phyloP scores from a whole-genome alignment of 768 basidiomycete genomes.

The Boletus barrowsii region DNA sequence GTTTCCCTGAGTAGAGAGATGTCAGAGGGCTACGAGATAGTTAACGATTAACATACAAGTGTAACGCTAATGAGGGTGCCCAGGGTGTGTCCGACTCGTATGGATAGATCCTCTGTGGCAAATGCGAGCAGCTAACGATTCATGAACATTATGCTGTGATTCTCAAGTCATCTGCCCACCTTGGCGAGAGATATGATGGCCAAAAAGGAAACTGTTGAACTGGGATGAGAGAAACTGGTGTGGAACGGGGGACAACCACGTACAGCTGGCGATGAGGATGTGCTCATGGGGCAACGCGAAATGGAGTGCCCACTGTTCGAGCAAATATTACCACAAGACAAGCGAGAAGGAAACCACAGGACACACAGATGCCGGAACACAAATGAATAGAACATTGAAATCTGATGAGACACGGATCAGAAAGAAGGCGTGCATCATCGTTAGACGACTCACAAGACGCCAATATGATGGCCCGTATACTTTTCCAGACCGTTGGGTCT shows the following conservation, averaged over 20 bases:
- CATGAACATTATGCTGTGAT: conserved; percentile 1
- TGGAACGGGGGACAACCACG: conserved; percentile 28
- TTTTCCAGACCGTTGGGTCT: conserved; percentile 43
- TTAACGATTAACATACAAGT: conserved; percentile 43
- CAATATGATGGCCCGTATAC: conserved; percentile 51
- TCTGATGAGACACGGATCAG: conserved; percentile 36
- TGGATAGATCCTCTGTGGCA: conserved; percentile 80
- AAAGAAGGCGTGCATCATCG: not conserved
- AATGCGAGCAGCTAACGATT: conserved; percentile 64
- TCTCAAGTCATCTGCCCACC: conserved; percentile 31
- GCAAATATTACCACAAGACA: not conserved
- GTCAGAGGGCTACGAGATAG: not conserved
- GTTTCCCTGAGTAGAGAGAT: conserved; percentile 23
- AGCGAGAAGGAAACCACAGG: not conserved
- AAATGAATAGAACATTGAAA: conserved; percentile 68
- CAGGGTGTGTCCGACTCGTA: conserved; percentile 79
- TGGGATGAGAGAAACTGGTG: not conserved
- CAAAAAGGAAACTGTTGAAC: conserved; percentile 62
- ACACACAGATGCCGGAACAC: conserved; percentile 66
- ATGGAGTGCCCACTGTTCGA: conserved; percentile 65
- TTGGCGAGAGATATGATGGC: conserved; percentile 86
- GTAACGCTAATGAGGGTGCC: conserved; percentile 87
- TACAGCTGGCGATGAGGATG: conserved; percentile 72
- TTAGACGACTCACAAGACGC: conserved; percentile 53
- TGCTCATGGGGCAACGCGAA: conserved; percentile 51